phyloP scores from a whole-genome alignment of 2,329 filamentous ascomycete genomes.

The Rasamsonia emersonii region DNA sequence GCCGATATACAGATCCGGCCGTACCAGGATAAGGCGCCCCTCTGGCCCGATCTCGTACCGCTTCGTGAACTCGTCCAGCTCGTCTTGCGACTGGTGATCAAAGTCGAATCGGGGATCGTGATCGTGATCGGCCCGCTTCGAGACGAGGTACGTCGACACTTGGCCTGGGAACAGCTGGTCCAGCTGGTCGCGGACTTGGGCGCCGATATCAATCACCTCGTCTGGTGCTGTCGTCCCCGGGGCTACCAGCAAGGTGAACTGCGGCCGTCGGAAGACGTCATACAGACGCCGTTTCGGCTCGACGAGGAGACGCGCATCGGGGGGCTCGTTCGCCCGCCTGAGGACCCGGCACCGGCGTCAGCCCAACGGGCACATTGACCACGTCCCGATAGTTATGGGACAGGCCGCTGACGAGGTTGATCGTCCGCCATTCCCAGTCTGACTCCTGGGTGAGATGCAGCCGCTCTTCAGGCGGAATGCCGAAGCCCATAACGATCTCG shows the following conservation, averaged over 20 bases:
- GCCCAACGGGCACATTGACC: not conserved
- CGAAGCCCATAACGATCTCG: conserved; percentile 2
- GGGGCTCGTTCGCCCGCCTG: conserved; percentile 1
- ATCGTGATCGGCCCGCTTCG: too few species aligned
- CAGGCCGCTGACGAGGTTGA: conserved; percentile 1
- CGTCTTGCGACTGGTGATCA: conserved; percentile 1
- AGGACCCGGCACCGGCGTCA: conserved; percentile 1
- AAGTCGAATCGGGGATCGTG: conserved; percentile 1
- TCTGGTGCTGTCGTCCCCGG: not conserved
- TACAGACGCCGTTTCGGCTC: conserved; percentile 1
- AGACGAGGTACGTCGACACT: conserved; percentile 2
- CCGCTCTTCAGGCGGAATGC: not conserved
- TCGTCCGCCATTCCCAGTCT: conserved; percentile 1
- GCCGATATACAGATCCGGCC: conserved; percentile 1
- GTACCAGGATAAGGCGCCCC: not conserved
- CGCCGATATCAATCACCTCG: conserved; percentile 1
- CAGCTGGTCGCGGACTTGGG: not conserved
- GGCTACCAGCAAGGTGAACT: conserved; percentile 1
- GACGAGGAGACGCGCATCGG: not conserved
- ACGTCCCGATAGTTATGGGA: conserved; percentile 3
- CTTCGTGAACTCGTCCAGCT: not conserved
- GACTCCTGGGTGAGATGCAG: conserved; percentile 1
- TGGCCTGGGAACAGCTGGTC: not conserved
- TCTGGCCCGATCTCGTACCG: not conserved
- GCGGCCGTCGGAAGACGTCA: conserved; percentile 1